phyloP scores from a whole-genome alignment of 176 grass and related monocot genomes.

The Zoysia pacifica region DNA sequence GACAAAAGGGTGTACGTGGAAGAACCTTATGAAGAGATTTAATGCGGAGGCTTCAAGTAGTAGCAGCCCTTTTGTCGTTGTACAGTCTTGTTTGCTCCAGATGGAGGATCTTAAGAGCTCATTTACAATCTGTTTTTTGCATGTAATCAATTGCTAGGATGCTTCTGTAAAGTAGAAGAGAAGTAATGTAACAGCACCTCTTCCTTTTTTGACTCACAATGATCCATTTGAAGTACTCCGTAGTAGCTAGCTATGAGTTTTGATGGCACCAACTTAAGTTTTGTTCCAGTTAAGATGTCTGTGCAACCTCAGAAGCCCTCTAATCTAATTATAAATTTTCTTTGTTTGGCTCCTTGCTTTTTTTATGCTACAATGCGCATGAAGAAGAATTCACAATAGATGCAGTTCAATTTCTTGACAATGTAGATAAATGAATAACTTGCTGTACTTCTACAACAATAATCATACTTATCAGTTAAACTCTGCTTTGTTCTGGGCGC shows the following conservation, averaged over 20 bases:
- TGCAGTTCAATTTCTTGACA: neutral
- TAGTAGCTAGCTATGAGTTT: neutral
- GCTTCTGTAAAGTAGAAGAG: neutral
- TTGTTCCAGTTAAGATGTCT: neutral
- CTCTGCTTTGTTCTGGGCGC: slow-evolving; percentile 10
- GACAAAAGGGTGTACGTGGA: neutral
- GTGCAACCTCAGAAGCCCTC: neutral
- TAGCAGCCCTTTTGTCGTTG: neutral
- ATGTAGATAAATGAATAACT: neutral
- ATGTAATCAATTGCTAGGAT: neutral
- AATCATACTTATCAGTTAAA: slow-evolving; percentile 7
- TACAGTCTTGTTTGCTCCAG: neutral
- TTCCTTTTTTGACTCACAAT: neutral
- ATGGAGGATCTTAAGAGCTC: neutral
- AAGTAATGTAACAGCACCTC: neutral
- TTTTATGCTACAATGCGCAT: neutral
- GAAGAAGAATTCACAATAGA: neutral
- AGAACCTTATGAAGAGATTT: neutral
- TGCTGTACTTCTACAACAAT: neutral
- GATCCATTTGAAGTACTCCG: neutral
- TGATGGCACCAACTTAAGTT: neutral
- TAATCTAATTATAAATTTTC: neutral
- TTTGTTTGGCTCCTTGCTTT: neutral
- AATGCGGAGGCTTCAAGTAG: neutral
- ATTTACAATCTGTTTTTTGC: neutral